Base-by-base conservation (phyloP, 352 stramenopile genomes). In the Phytophthora litchii region DNA sequence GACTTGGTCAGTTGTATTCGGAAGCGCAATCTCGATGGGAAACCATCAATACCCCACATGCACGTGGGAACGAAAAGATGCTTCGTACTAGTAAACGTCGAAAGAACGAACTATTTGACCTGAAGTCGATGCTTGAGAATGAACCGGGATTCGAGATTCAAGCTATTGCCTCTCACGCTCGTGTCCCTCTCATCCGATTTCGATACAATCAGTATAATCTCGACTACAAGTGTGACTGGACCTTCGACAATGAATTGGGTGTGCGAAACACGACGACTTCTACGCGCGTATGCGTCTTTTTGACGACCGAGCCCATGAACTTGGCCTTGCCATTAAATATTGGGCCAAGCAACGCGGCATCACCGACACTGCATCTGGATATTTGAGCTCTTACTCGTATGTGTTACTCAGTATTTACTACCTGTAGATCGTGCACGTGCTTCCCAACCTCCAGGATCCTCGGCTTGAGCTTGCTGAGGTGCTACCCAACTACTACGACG, bases 401-500 rank as follows among this genome's bases (percentile, higher is more conserved):
- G 91, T 99, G 43, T 58, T 99, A n/a, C 87, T 98, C 62, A 78
- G 98, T 2, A 83, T 99, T 19, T 97, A 98, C 76, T 99, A 97
- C 72, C 79, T 99, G 20, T 93, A 98, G 56, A 19, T 48, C 3
- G 40, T 66, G 11, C 82, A 91, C 0, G 64, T 99, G 19, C 73
- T 99, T 1, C 96, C 96, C 1, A 98, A 98, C 66, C 72, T 99
- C 10, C 97, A 99, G 61, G 32, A 88, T 45, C 78, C 70, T 14
- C 27, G 34, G 23, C 23, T 27, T 27, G 23, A 27, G 23, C 23
- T 27, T 5, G 23, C 23, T 27, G 23, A 27, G 23, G 23, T 27
- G 5, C 23, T 5, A 27, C 23, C 23, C 23, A 27, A 27, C 5
- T 27, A 27, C 23, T 27, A 27, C 23, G 23, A n/a, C n/a, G n/a